A percentile compares a stretch with the other conserved stretches of the same genome.
phyloP scores from a whole-genome alignment of 345 rosid species.

The Syzygium aqueum region DNA sequence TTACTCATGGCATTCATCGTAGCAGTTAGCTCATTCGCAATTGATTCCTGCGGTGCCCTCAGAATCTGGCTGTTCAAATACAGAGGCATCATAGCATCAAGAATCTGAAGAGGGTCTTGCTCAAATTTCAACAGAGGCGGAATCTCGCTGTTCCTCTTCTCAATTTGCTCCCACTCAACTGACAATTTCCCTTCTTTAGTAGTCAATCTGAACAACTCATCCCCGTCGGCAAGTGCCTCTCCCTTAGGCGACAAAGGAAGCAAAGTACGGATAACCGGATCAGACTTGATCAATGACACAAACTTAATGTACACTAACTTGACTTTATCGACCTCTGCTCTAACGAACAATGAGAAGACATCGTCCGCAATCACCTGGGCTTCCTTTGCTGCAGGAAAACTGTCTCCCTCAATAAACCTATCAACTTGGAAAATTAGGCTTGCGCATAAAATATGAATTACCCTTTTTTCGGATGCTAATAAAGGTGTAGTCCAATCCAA shows the following conservation, averaged over 20 bases:
- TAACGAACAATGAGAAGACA: constrained; percentile 65
- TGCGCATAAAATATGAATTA: constrained; percentile 54
- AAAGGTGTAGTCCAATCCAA: constrained; percentile 52
- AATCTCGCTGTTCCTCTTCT: constrained; percentile 12
- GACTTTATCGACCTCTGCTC: constrained; percentile 81
- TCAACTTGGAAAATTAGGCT: constrained; percentile 33
- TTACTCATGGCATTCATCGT: constrained; percentile 86
- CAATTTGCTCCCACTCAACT: constrained; percentile 44
- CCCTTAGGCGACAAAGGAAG: constrained; percentile 56
- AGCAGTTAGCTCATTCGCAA: constrained; percentile 77
- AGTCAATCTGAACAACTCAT: constrained; percentile 75
- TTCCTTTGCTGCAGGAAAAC: constrained; percentile 65
- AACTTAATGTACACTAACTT: constrained; percentile 79
- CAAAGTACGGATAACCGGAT: constrained; percentile 62
- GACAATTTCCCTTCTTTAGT: constrained; percentile 66
- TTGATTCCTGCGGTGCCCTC: constrained; percentile 77
- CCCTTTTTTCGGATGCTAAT: constrained; percentile 83
- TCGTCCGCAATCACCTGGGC: constrained; percentile 79
- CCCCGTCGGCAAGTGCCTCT: constrained; percentile 50
- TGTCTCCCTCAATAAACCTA: constrained; percentile 40
- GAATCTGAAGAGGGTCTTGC: constrained; percentile 87
- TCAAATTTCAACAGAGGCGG: constrained; percentile 74
- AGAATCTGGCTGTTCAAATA: constrained; percentile 81
- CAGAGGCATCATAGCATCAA: constrained; percentile 90
- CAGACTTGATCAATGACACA: constrained; percentile 65